A percentile compares a stretch with the other conserved stretches of the same genome.
These are phyloP conservation scores for Russula abietina DNA, from an alignment of 768 basidiomycete genomes.

Conservation along the genomic window DNA sequence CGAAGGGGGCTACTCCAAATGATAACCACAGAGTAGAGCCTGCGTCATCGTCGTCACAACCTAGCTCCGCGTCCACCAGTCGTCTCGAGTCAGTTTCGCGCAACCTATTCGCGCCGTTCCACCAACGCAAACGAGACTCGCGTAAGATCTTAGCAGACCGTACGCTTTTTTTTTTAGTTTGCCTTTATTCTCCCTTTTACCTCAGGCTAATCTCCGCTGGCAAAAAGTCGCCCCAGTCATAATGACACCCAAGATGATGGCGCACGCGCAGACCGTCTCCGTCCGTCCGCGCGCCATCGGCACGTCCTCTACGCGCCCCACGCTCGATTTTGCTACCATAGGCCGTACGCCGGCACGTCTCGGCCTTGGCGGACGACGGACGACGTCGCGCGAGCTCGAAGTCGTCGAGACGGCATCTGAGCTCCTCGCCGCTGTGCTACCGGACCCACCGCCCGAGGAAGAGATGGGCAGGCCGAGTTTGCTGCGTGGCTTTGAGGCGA, in stretches of 20 bases:
- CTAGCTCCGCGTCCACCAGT: constrained; percentile 28
- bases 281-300: constrained; percentile 38
- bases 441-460: constrained; percentile 70
- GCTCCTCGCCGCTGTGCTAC: constrained; percentile 62
- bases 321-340: constrained; percentile 68
- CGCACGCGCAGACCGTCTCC: constrained; percentile 62
- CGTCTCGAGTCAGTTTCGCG: constrained; percentile 62
- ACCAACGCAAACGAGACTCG: constrained; percentile 57
- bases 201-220: not conserved
- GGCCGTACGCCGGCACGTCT: constrained; percentile 73
- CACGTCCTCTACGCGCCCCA: constrained; percentile 34
- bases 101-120: constrained; percentile 64
- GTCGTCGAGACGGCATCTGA: constrained; percentile 79
- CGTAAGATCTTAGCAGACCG: constrained; percentile 69
- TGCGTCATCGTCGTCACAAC: constrained; percentile 16
- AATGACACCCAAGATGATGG: constrained; percentile 83
- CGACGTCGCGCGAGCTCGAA: constrained; percentile 79
- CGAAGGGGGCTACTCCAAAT: constrained; percentile 38
- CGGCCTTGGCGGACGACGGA: constrained; percentile 54
- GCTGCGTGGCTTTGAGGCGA: constrained; percentile 88
- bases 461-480: constrained; percentile 74
- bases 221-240: constrained; percentile 74
- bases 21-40: constrained; percentile 31
- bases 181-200: constrained; percentile 2
- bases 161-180: constrained; percentile 35